These are phyloP conservation scores for Knoxdaviesia capensis DNA, from an alignment of 2,329 filamentous ascomycete species.

Conservation along the genomic window DNA sequence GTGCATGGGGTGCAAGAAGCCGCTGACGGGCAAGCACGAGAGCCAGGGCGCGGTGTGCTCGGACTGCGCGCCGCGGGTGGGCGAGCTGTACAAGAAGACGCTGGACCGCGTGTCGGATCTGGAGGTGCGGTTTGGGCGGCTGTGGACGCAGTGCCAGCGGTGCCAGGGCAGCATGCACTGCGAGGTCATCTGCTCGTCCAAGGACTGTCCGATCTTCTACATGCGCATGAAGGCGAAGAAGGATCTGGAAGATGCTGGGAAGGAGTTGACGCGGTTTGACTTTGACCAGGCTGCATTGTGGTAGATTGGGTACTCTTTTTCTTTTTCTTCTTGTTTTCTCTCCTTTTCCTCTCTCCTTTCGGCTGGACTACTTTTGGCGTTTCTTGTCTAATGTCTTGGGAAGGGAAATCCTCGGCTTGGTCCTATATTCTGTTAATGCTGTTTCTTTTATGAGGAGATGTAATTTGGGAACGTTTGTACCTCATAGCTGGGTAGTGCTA, in stretches of 20 bases:
- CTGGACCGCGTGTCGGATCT: conserved; percentile 76
- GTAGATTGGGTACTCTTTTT: conserved; percentile 11
- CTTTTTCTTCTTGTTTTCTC: too few species aligned
- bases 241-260: conserved; percentile 86
- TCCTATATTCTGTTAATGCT: too few species aligned
- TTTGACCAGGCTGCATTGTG: conserved; percentile 52
- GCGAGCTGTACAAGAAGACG: conserved; percentile 86
- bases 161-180: conserved; percentile 97
- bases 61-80: conserved; percentile 66
- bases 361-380: too few species aligned
- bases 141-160: conserved; percentile 97
- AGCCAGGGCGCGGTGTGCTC: conserved; percentile 70
- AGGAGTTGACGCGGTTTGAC: conserved; percentile 80
- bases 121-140: conserved; percentile 73
- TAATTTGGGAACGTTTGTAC: too few species aligned
- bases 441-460: too few species aligned
- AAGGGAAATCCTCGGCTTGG: too few species aligned
- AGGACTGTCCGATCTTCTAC: conserved; percentile 98
- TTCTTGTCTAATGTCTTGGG: too few species aligned
- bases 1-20: conserved; percentile 98
- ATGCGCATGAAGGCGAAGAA: conserved; percentile 99
- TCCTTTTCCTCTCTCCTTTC: too few species aligned
- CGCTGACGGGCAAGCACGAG: conserved; percentile 61
- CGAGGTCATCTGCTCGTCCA: conserved; percentile 90
- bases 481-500: too few species aligned